Percentiles rank a stretch among this genome's conserved stretches.
Evolutionary conservation across 78 protist species (phyloP).

Genomic region (Diacronema lutheri): DNA sequence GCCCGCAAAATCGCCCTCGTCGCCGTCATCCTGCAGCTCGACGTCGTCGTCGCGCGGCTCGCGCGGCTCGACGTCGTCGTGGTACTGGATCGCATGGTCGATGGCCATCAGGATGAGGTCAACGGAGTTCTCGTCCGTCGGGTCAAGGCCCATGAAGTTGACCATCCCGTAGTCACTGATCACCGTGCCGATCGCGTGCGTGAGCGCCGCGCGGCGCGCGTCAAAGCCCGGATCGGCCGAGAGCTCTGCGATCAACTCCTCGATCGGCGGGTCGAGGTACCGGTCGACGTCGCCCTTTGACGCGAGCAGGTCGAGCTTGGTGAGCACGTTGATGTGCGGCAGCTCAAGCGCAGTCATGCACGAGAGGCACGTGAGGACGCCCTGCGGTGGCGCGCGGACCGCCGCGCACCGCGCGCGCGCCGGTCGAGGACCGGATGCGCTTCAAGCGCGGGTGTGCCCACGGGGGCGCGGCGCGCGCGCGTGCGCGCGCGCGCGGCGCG

Average conservation of each 20-base stretch:
- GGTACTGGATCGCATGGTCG: conserved; percentile 83
- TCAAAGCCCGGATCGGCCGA: too few relatives aligned
- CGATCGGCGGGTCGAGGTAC: conserved; percentile 6
- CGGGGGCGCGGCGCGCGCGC: neutral
- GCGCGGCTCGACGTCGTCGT: conserved; percentile 77
- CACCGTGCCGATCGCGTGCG: conserved; percentile 28
- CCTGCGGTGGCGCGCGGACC: conserved; percentile 4
- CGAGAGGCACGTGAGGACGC: conserved; percentile 70
- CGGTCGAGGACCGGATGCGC: too few relatives aligned
- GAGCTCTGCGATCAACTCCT: neutral
- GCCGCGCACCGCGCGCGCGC: too few relatives aligned
- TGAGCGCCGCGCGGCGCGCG: conserved; percentile 6
- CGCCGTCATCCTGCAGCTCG: neutral
- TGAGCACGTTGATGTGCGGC: conserved; percentile 89
- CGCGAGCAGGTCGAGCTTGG: conserved; percentile 84
- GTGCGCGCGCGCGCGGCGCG: neutral
- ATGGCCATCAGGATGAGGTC: conserved; percentile 24
- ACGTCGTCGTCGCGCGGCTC: neutral
- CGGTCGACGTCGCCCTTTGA: neutral
- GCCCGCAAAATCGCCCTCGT: too few relatives aligned
- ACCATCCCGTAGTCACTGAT: conserved; percentile 79
- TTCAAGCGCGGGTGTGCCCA: neutral
- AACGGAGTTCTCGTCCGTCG: conserved; percentile 47
- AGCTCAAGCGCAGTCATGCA: conserved; percentile 89
- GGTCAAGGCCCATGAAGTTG: conserved; percentile 71